Base-by-base conservation (phyloP, 441 rosid species). In the Syzygium syzygioides region DNA sequence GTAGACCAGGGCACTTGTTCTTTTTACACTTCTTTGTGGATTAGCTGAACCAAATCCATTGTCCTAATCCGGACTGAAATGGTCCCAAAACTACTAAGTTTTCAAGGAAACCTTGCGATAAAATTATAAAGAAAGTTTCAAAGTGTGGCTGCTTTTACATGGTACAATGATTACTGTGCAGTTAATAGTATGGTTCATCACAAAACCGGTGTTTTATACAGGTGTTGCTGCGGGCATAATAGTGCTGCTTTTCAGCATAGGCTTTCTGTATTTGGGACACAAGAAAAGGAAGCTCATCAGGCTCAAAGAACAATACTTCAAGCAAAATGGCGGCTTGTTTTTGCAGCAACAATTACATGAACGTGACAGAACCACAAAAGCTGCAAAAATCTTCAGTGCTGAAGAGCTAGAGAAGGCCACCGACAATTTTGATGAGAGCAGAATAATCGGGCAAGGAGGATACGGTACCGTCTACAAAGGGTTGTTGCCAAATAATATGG, bases 381-480 rank as follows among this genome's bases (percentile, higher is more conserved):
- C 86, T 15, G 4, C 0, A 1, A n/a, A 23, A 23, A 53, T 84
- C 55, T 84, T 92, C 41, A 56, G 89, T 0, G 89, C 86, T 4
- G 84, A 88, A 76, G 94, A 91, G 84, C 86, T 92, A 3, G 87
- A 86, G 68, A 91, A 88, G 87, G 91, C 93, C n/a, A 92, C 93
- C 26, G 57, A 92, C 66, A 91, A 91, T 86, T 92, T 60, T 87
- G 60, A 86, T 32, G 91, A 90, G 37, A 85, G 52, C 9, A 85
- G 86, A 86, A 87, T 93, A 6, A 53, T 91, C 4, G 95, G 92
- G n/a, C 89, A 86, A 34, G 94, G 93, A 1, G 93, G 92, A 0
- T 90, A 83, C 15, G 94, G 94, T 1, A 87, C 87, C 2, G 94
- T 94, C 5, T 94, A 91, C 89, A 92, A 91, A 60, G 96, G 95